Evolutionary conservation across 805 yeast genomes (phyloP).

Genomic region (Kodamaea jinghongensis): DNA sequence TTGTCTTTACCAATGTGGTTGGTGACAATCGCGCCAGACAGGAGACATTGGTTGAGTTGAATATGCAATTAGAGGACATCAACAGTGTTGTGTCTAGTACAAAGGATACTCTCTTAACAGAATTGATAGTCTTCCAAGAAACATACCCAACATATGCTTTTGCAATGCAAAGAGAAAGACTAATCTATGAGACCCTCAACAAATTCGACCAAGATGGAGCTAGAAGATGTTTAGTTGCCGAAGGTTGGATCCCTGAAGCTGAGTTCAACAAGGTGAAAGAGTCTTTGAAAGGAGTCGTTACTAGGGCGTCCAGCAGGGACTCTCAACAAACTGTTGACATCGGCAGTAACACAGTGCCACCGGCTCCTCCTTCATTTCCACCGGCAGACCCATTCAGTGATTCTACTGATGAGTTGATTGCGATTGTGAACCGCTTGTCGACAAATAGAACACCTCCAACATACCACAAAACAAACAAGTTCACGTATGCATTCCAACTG

Average conservation of each 20-base stretch:
- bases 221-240: constrained; percentile 65
- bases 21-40: constrained; percentile 27
- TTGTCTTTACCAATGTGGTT: constrained; percentile 33
- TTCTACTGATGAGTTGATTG: constrained; percentile 14
- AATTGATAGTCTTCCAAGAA: constrained; percentile 36
- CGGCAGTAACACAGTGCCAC: too few relatives aligned
- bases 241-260: constrained; percentile 69
- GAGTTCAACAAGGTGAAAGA: constrained; percentile 40
- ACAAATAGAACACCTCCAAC: constrained; percentile 73
- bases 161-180: constrained; percentile 50
- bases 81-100: constrained; percentile 33
- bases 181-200: constrained; percentile 59
- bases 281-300: constrained; percentile 39
- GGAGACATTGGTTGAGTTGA: constrained; percentile 30
- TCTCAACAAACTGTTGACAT: too few relatives aligned
- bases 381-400: too few relatives aligned
- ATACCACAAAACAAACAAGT: constrained; percentile 65
- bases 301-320: not conserved
- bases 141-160: constrained; percentile 30
- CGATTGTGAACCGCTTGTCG: constrained; percentile 45
- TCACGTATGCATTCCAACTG: constrained; percentile 65
- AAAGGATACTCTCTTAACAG: constrained; percentile 35
- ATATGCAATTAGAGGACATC: constrained; percentile 31
- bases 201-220: constrained; percentile 65
- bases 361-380: too few relatives aligned